These are phyloP conservation scores for Starmerella khaoyaiensis DNA, from an alignment of 805 yeast genomes.

Conservation along the genomic window DNA sequence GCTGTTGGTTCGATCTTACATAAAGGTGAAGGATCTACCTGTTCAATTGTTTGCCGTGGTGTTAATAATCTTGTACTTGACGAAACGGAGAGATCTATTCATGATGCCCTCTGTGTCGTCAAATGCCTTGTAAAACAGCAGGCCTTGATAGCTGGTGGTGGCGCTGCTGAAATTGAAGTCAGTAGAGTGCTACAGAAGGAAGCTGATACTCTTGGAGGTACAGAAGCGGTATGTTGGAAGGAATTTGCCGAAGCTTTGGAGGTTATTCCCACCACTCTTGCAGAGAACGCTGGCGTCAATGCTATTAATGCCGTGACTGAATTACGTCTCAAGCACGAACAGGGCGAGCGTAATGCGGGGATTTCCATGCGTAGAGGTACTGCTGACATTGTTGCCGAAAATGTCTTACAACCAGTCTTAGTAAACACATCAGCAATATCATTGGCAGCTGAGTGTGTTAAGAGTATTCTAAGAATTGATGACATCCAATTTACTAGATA, in stretches of 20 bases:
- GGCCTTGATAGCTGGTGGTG: constrained; percentile 95
- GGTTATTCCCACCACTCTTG: constrained; percentile 84
- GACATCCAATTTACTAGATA: constrained; percentile 88
- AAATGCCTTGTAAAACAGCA: constrained; percentile 77
- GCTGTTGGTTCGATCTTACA: constrained; percentile 30
- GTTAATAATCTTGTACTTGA: constrained; percentile 83
- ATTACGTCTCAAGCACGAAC: constrained; percentile 77
- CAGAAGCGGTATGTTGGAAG: constrained; percentile 79
- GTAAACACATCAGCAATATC: constrained; percentile 90
- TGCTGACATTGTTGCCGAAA: constrained; percentile 83
- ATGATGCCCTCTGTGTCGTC: constrained; percentile 91
- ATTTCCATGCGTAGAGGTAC: constrained; percentile 89
- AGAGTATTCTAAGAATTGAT: constrained; percentile 89
- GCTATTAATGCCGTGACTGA: constrained; percentile 87
- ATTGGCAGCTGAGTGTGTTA: constrained; percentile 91
- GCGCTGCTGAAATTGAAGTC: constrained; percentile 92
- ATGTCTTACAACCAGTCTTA: constrained; percentile 90
- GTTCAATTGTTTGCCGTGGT: constrained; percentile 82
- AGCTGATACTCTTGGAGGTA: constrained; percentile 56
- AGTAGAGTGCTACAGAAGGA: constrained; percentile 62
- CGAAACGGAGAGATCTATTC: constrained; percentile 94
- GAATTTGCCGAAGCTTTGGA: constrained; percentile 88
- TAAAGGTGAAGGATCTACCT: constrained; percentile 12
- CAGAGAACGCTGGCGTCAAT: constrained; percentile 90
- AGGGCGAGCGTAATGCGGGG: constrained; percentile 89